phyloP scores from a whole-genome alignment of 2,329 filamentous ascomycete genomes.

The Aspergillus tamarii region DNA sequence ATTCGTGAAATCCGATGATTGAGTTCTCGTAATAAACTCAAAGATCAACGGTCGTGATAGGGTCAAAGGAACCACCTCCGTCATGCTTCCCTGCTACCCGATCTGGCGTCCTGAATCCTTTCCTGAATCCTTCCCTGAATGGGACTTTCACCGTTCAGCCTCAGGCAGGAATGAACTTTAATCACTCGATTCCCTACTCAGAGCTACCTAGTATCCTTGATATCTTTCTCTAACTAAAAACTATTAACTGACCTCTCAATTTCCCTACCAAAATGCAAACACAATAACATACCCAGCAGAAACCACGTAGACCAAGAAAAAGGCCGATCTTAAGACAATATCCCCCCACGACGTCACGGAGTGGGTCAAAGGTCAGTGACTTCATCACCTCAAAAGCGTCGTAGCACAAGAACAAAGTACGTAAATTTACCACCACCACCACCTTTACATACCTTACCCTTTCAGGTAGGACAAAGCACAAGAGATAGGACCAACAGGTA shows the following conservation, averaged over 20 bases:
- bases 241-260: neutral
- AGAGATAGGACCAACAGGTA: neutral
- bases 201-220: too few relatives aligned
- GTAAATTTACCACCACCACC: neutral
- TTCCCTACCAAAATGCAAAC: too few relatives aligned
- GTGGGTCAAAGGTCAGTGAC: neutral
- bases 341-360: neutral
- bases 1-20: neutral
- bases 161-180: neutral
- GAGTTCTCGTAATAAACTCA: constrained; percentile 1
- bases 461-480: neutral
- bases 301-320: neutral
- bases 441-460: neutral
- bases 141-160: neutral
- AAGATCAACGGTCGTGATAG: neutral
- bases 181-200: neutral
- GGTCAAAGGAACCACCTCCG: neutral
- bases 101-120: neutral
- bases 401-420: neutral
- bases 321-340: neutral
- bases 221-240: too few relatives aligned
- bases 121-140: neutral
- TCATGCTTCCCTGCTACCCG: neutral
- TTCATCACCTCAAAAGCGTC: neutral
- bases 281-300: neutral